These are phyloP conservation scores for Candida sanyaensis DNA, from an alignment of 1,139 yeast genomes.

Conservation along the genomic window DNA sequence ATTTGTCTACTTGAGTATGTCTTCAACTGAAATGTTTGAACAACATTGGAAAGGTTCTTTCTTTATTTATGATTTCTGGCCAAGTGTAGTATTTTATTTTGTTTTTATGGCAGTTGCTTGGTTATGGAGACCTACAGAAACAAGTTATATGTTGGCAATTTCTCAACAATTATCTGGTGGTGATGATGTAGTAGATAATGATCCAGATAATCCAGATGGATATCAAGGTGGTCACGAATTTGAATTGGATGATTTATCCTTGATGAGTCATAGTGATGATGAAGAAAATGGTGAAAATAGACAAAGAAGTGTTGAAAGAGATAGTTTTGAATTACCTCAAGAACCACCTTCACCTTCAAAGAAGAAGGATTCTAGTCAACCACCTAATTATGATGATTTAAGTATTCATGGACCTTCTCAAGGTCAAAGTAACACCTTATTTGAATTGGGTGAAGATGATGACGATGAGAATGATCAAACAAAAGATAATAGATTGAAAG, in stretches of 20 bases:
- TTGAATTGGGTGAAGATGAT: slow-evolving; percentile 40
- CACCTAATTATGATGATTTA: slow-evolving; percentile 13
- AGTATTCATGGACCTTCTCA: slow-evolving; percentile 8
- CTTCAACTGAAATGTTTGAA: slow-evolving; percentile 75
- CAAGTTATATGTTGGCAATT: slow-evolving; percentile 92
- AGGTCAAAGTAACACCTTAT: slow-evolving; percentile 27
- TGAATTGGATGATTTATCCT: slow-evolving; percentile 73
- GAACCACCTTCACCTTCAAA: background rate
- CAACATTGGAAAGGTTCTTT: slow-evolving; percentile 91
- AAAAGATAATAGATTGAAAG: slow-evolving; percentile 36
- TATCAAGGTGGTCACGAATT: slow-evolving; percentile 54
- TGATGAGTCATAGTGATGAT: slow-evolving; percentile 54
- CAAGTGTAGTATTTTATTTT: slow-evolving; percentile 80
- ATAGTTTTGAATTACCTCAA: slow-evolving; percentile 36
- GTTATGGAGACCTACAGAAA: slow-evolving; percentile 97
- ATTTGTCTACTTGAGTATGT: slow-evolving; percentile 71
- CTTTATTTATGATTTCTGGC: slow-evolving; percentile 93
- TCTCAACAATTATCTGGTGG: slow-evolving; percentile 90
- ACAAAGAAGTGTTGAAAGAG: slow-evolving; percentile 21
- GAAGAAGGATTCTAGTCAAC: slow-evolving; percentile 18
- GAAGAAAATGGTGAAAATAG: slow-evolving; percentile 23
- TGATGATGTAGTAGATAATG: slow-evolving; percentile 60
- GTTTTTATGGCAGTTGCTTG: slow-evolving; percentile 85
- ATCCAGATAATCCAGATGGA: slow-evolving; percentile 28
- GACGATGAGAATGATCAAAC: slow-evolving; percentile 27